Conservation (phyloP, 2,329 filamentous ascomycete genomes). For the Beauveria pseudobassiana region DNA sequence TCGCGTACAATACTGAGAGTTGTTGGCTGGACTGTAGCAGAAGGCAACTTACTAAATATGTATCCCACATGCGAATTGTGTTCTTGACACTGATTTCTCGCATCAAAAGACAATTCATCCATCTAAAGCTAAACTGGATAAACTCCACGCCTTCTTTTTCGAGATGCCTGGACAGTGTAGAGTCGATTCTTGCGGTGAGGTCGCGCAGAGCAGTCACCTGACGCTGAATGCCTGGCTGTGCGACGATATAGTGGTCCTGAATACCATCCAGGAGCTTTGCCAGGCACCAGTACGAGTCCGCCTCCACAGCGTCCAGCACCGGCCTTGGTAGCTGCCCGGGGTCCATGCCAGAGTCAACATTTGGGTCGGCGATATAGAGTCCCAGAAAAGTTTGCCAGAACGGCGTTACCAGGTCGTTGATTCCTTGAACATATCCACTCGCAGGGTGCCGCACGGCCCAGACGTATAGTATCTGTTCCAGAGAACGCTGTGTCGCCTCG, state of each 20-base stretch:
- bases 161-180: constrained; percentile 74
- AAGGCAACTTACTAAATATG: constrained; percentile 71
- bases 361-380: constrained; percentile 86
- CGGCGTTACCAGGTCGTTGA: constrained; percentile 94
- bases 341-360: constrained; percentile 93
- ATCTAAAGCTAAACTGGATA: constrained; percentile 97
- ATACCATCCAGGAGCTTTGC: constrained; percentile 98
- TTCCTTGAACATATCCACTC: constrained; percentile 95
- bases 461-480: constrained; percentile 92
- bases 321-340: constrained; percentile 85
- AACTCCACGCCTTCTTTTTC: constrained; percentile 92
- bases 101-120: constrained; percentile 99
- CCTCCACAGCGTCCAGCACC: constrained; percentile 93
- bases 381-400: constrained; percentile 98
- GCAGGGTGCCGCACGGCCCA: constrained; percentile 98
- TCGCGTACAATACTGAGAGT: not conserved
- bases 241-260: constrained; percentile 97
- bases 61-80: constrained; percentile 99
- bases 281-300: constrained; percentile 96
- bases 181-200: constrained; percentile 84
- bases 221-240: constrained; percentile 91
- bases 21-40: not conserved
- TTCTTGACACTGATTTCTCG: constrained; percentile 93
- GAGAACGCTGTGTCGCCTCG: constrained; percentile 86
- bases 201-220: constrained; percentile 86